Conservation (phyloP, 2,329 filamentous ascomycete species). For the Pestalotiopsis sp. region DNA sequence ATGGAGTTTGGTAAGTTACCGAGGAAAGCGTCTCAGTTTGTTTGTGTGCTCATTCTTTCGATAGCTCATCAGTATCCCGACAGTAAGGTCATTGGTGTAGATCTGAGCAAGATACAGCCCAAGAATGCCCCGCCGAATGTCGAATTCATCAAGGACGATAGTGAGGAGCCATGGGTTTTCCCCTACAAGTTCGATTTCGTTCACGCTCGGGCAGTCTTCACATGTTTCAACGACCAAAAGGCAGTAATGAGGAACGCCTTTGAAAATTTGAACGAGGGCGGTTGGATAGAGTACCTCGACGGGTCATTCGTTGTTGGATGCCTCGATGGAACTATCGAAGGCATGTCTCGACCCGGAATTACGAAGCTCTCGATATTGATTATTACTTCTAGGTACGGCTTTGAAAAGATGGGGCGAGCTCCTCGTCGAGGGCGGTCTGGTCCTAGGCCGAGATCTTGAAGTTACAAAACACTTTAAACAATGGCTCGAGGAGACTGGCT, state of each 20-base stretch:
- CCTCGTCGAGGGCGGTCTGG: background rate
- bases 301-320: background rate
- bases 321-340: background rate
- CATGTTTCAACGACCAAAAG: conserved; percentile 9
- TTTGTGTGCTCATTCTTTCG: background rate
- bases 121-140: conserved; percentile 1
- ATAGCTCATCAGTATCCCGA: conserved; percentile 4
- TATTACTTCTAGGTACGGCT: background rate
- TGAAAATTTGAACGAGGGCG: conserved; percentile 10
- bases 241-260: conserved; percentile 12
- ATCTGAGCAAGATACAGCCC: conserved; percentile 13
- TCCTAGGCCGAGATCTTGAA: conserved; percentile 7
- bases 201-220: conserved; percentile 10
- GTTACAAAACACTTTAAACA: conserved; percentile 3
- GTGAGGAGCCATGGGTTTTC: conserved; percentile 12
- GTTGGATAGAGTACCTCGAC: conserved; percentile 12
- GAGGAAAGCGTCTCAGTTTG: background rate
- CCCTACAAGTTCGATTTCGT: conserved; percentile 10
- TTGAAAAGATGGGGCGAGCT: conserved; percentile 5
- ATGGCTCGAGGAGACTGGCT: conserved; percentile 11
- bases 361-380: too few species aligned
- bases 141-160: conserved; percentile 11
- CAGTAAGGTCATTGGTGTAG: conserved; percentile 9
- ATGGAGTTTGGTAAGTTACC: conserved; percentile 1
- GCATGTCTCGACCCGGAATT: background rate